Evolutionary conservation across 768 basidiomycete species (phyloP).

Genomic region (Phylloporus scabripes): DNA sequence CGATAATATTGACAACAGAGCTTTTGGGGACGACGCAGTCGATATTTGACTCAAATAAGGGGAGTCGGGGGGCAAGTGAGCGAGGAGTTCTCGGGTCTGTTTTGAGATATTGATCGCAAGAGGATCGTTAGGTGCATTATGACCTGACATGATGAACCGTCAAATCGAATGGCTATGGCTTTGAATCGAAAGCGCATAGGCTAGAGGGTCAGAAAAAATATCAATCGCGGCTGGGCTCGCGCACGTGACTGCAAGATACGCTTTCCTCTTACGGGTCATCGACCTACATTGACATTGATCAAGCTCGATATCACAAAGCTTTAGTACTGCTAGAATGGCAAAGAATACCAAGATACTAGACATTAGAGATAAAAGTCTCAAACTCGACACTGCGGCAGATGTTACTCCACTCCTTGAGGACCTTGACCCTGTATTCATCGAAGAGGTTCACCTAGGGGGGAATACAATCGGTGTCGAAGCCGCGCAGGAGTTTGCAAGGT

Average conservation of each 20-base stretch:
- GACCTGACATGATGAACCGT: constrained; percentile 8
- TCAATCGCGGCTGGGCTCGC: neutral
- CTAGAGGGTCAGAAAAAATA: neutral
- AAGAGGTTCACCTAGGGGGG: constrained; percentile 90
- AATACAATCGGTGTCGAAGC: constrained; percentile 94
- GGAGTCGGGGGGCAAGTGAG: constrained; percentile 40
- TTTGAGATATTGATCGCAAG: constrained; percentile 51
- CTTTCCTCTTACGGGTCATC: neutral
- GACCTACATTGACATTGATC: neutral
- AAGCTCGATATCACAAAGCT: neutral
- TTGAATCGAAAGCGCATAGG: no score
- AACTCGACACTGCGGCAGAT: constrained; percentile 71
- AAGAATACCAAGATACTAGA: constrained; percentile 20
- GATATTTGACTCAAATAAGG: constrained; percentile 35
- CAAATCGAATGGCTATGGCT: neutral
- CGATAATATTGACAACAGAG: constrained; percentile 54
- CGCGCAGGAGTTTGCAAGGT: constrained; percentile 75
- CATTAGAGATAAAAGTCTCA: constrained; percentile 42
- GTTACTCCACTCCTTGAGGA: constrained; percentile 66
- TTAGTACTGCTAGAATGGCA: constrained; percentile 11
- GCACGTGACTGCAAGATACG: constrained; percentile 20
- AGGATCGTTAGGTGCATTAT: constrained; percentile 41
- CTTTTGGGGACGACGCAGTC: constrained; percentile 34
- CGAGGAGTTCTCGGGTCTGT: constrained; percentile 47
- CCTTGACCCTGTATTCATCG: constrained; percentile 59